Base-by-base conservation (phyloP, 169 alveolate genomes). In the Cystoisospora suis region DNA sequence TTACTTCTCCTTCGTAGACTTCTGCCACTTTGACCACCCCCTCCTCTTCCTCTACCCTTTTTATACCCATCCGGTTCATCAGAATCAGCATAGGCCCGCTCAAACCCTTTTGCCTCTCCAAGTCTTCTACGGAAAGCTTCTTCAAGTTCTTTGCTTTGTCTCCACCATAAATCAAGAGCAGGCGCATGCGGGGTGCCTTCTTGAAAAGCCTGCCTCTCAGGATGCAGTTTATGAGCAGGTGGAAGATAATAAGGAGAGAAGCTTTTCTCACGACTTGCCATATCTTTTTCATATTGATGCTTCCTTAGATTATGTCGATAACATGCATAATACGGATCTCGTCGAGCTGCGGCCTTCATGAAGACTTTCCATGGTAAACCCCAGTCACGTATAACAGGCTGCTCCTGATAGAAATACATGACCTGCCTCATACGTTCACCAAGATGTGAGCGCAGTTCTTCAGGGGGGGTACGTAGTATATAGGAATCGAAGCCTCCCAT, bases 401-500 rank as follows among this genome's bases (percentile, higher is more conserved):
- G 79, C 45, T 88, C 81, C 88, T 85, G 87, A 93, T 96, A 96
- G 92, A 94, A 96, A 89, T 95, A 95, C 94, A 96, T 95, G 42
- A 96, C 97, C 29, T 92, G 86, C 85, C 96, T 86, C 95, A 96
- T 93, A 65, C 92, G 92, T 86, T 96, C 98, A 0, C 97, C 97
- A 61, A 94, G 81, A 79, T 94, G 94, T n/a, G 97, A 95, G 81
- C 98, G 83, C 90, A 96, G 95, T 75, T 96, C 97, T 91, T 96
- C 97, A 23, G 98, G 98, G 29, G 97, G 93, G 0, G 97, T 96
- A 75, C 96, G 95, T 86, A 96, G 91, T 34, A 96, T 94, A 88
- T 96, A 96, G 75, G 94, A 95, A 83, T 96, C 98, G 90, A 96
- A 95, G 0, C 98, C 98, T 0, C 98, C 98, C 77, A 93, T 95